A percentile compares a stretch with the other conserved stretches of the same genome.
These are phyloP conservation scores for Schoenoplectus triqueter DNA, from an alignment of 202 grass and related monocot species.

Conservation along the genomic window DNA sequence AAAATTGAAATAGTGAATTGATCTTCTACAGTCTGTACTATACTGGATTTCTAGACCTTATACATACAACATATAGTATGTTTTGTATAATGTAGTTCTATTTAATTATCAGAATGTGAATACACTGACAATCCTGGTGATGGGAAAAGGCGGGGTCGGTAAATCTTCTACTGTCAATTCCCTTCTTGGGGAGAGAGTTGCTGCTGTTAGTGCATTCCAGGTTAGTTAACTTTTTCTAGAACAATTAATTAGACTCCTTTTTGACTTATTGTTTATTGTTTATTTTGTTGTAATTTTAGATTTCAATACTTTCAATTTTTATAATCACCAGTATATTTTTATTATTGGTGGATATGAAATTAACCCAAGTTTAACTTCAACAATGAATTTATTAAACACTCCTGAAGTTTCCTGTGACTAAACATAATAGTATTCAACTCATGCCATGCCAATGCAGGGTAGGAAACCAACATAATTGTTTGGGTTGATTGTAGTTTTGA, in stretches of 20 bases:
- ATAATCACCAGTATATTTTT: neutral
- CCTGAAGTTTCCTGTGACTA: neutral
- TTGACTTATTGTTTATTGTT: neutral
- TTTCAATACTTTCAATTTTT: neutral
- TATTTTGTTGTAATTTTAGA: neutral
- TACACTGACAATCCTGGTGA: slow-evolving; percentile 92
- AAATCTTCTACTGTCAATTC: slow-evolving; percentile 96
- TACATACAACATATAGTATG: neutral
- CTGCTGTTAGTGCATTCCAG: slow-evolving; percentile 90
- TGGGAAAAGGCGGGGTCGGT: slow-evolving; percentile 95
- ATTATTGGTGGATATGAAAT: neutral
- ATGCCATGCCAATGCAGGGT: slow-evolving; percentile 12
- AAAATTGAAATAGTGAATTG: neutral
- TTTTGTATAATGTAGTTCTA: slow-evolving; percentile 2
- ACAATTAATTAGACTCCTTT: neutral
- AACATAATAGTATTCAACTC: slow-evolving; percentile 1
- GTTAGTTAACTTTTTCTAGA: slow-evolving; percentile 44
- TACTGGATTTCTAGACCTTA: neutral
- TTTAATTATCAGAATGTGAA: slow-evolving; percentile 66
- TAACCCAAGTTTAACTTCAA: neutral
- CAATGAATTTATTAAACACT: neutral
- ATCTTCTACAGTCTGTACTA: neutral
- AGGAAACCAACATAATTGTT: neutral
- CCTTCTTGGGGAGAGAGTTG: slow-evolving; percentile 80
- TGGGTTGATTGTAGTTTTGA: neutral